Base-by-base conservation (phyloP, 139 green algal species). In the Micractinium sp. region DNA sequence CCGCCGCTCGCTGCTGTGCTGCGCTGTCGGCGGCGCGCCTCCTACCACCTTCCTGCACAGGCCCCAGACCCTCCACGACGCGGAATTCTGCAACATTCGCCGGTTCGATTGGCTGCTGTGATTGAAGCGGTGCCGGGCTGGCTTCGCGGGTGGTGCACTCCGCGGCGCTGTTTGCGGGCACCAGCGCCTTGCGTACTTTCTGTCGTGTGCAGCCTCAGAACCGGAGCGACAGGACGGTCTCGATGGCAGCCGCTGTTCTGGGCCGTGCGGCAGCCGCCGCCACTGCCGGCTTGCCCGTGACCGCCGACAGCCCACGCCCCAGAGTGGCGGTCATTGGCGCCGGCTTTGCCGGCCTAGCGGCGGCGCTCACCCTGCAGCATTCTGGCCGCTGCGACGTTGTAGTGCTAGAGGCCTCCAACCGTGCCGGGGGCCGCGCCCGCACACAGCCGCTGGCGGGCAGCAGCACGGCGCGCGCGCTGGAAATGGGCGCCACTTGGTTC, bases 401-500 rank as follows among this genome's bases (percentile, higher is more conserved):
- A 0, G 39, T 90, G 61, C 78, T 90, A 9, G 87, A 90, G 25
- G 87, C 87, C 2, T 36, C 41, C 3, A 1, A 31, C 22, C 87
- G 80, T 23, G n/a, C 67, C 0, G 87, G 87, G 12, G 87, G 87
- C n/a, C 66, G 87, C 13, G 87, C 87, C 13, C 53, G 80, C 61
- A 90, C 87, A 13, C 47, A 53, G 66, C 87, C 15, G 3, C 33
- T 89, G 36, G 25, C 73, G n/a, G 20, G 29, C 9, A 60, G 35
- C 7, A 39, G 63, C 63, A 27, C 63, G 18, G 63, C 63, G 2
- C 20, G 63, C 27, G 60, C 63, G 29, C 38, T 89, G 25, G 86
- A 90, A n/a, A 20, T 87, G 35, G 87, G 87, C 25, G 87, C 87
- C 41, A 90, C 87, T n/a, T 90, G 87, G 87, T 53, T 90, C 15